Evolutionary conservation across 75 land plant species (phyloP).

Genomic region (Gnetum montanum): DNA sequence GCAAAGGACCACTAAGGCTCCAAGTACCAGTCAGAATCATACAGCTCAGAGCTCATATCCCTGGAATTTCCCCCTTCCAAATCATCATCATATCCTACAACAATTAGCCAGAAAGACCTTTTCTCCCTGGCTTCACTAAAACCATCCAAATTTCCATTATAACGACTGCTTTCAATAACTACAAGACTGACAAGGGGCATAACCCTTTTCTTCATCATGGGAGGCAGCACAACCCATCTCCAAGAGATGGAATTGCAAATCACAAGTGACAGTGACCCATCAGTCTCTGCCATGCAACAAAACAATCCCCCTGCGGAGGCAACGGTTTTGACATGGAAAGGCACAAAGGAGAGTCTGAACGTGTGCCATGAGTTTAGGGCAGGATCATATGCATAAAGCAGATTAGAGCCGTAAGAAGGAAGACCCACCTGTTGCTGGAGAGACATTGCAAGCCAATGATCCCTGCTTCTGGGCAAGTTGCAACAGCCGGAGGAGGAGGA

Average conservation of each 20-base stretch:
- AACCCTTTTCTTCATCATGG: constrained; percentile 24
- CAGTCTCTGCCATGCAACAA: constrained; percentile 19
- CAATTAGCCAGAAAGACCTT: constrained; percentile 24
- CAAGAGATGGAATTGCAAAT: constrained; percentile 22
- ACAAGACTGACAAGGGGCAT: constrained; percentile 20
- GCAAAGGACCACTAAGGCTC: constrained; percentile 13
- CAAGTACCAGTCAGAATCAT: constrained; percentile 20
- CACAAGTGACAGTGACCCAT: constrained; percentile 7
- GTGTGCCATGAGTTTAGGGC: constrained; percentile 14
- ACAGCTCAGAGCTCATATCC: constrained; percentile 19
- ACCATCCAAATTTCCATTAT: too few relatives aligned
- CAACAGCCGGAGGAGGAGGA: background rate
- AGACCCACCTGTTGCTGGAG: constrained; percentile 12
- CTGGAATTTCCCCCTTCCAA: constrained; percentile 7
- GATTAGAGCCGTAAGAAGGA: too few relatives aligned
- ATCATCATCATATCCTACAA: constrained; percentile 13
- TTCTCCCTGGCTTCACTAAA: too few relatives aligned
- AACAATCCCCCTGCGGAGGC: constrained; percentile 27
- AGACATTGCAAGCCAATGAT: constrained; percentile 17
- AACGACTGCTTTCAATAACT: too few relatives aligned
- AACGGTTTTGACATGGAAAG: constrained; percentile 16
- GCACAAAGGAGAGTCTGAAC: constrained; percentile 21
- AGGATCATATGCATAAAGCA: constrained; percentile 18
- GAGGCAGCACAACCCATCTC: constrained; percentile 22
- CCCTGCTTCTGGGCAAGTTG: background rate